Base-by-base conservation (phyloP, 768 basidiomycete species). In the Cytidiella melzeri region DNA sequence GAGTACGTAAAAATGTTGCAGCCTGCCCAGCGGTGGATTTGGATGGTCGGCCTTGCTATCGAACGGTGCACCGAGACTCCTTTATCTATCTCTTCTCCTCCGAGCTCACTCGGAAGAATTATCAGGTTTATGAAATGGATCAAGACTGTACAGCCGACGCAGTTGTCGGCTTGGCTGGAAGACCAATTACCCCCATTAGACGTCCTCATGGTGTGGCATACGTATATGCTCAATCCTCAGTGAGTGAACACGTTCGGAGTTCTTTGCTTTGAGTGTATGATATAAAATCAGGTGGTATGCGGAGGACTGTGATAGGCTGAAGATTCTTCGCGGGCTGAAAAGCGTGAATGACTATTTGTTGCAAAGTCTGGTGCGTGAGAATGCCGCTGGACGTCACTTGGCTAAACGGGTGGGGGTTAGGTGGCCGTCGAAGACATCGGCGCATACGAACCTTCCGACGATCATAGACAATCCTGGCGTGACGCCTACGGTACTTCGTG, bases 251-350 rank as follows among this genome's bases (percentile, higher is more conserved):
- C n/a, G n/a, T n/a, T n/a, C n/a, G n/a, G n/a, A n/a, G n/a, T n/a
- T n/a, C n/a, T n/a, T n/a, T n/a, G n/a, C n/a, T 3, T 15, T 37
- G 15, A 3, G 20, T 21, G 3, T 13, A 13, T 52, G 9, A 5
- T 5, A 15, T 6, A 40, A 6, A 20, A 23, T 20, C 19, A n/a
- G 55, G 11, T 56, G 55, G 52, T 56, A 56, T 34, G 55, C 55
- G 7, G 55, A 56, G 34, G 55, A 56, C 30, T 47, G 44, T 26
- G n/a, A n/a, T n/a, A n/a, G n/a, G n/a, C n/a, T n/a, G n/a, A n/a
- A n/a, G n/a, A n/a, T n/a, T n/a, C n/a, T n/a, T n/a, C n/a, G n/a
- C n/a, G n/a, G n/a, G n/a, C n/a, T n/a, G n/a, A n/a, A n/a, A n/a
- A n/a, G n/a, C n/a, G n/a, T n/a, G n/a, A n/a, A n/a, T n/a, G n/a